Evolutionary conservation across 2,329 filamentous ascomycete genomes (phyloP).

Genomic region (Raffaelea ambrosiae): DNA sequence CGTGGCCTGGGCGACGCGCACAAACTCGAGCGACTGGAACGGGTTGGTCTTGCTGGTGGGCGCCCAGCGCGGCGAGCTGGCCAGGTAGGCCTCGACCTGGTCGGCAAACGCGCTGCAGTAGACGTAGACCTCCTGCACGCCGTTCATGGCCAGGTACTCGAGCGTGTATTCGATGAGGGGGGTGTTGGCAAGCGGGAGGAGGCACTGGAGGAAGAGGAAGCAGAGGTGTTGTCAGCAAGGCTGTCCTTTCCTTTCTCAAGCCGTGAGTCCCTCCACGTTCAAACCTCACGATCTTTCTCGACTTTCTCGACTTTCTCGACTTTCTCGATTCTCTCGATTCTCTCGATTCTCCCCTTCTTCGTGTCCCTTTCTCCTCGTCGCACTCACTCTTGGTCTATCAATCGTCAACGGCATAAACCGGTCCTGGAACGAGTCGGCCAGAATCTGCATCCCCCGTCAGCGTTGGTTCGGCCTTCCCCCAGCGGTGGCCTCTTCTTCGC

Average conservation of each 20-base stretch:
- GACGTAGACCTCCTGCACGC: slow-evolving; percentile 88
- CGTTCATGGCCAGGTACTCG: slow-evolving; percentile 90
- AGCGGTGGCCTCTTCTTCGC: slow-evolving; percentile 8
- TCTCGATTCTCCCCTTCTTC: too few species aligned
- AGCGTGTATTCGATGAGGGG: slow-evolving; percentile 96
- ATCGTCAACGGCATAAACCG: slow-evolving; percentile 84
- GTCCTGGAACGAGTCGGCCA: slow-evolving; percentile 92
- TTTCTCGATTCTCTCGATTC: too few species aligned
- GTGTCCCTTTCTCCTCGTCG: too few species aligned
- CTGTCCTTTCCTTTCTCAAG: too few species aligned
- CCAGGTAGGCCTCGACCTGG: slow-evolving; percentile 79
- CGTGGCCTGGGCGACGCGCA: slow-evolving; percentile 72
- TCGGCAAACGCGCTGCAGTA: slow-evolving; percentile 86
- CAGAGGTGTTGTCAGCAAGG: not conserved
- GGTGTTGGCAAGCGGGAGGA: slow-evolving; percentile 85
- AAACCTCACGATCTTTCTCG: too few species aligned
- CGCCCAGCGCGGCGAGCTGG: slow-evolving; percentile 63
- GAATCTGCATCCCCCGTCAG: slow-evolving; percentile 46
- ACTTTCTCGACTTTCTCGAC: too few species aligned
- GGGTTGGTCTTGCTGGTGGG: slow-evolving; percentile 47
- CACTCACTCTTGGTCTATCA: slow-evolving; percentile 64
- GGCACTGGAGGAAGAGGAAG: slow-evolving; percentile 53
- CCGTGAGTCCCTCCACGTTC: too few species aligned
- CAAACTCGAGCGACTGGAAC: slow-evolving; percentile 73
- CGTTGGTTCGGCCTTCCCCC: slow-evolving; percentile 9